Evolutionary conservation across 208 protist genomes (phyloP), one percentile per base, ranked within the genome.

Genomic region (Sergeia podlipaevii): DNA sequence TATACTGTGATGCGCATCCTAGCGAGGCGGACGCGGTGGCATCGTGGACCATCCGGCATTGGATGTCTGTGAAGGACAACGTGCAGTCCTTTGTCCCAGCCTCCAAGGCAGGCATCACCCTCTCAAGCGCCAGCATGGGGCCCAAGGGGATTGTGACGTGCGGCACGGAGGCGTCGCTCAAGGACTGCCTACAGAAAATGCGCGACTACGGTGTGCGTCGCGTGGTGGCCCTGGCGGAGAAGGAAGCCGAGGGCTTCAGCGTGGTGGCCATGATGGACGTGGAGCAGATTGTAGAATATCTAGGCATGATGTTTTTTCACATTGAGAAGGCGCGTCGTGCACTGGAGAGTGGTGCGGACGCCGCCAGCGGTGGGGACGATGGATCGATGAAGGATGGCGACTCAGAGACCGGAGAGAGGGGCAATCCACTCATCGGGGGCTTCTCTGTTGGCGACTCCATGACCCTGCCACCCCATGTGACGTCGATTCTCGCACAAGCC

Each of bases 281-380:
- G 13, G 68, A 81, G 71, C 86, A 90, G 45, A 93, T 93, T 59
- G 77, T 90, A 17, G 66, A 80, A 51, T 86, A 90, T 58, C 70
- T 93, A 18, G 86, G 86, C 15, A 70, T 77, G 0, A 75, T 88
- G 60, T 89, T 93, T 60, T 86, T 90, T 26, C 74, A 79, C 36
- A 70, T 89, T 32, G 80, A 88, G 33, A 75, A 77, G 46, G 70
- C 69, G 8, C 69, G 70, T 3, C 52, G 32, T 4, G 50, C 44
- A 4, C n/a, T 65, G 8, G 21, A 58, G 11, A 41, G 64, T 7
- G 56, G 21, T 1, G 6, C 17, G 4, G 57, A 63, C 27, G 57
- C 33, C 5, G 32, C 6, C 23, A 54, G 23, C 24, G 54, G 34
- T 39, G 15, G 41, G 36, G 59, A 3, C 15, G 38, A 20, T 26